Evolutionary conservation across 2,329 filamentous ascomycete species (phyloP).

Genomic region (Penicillium expansum): DNA sequence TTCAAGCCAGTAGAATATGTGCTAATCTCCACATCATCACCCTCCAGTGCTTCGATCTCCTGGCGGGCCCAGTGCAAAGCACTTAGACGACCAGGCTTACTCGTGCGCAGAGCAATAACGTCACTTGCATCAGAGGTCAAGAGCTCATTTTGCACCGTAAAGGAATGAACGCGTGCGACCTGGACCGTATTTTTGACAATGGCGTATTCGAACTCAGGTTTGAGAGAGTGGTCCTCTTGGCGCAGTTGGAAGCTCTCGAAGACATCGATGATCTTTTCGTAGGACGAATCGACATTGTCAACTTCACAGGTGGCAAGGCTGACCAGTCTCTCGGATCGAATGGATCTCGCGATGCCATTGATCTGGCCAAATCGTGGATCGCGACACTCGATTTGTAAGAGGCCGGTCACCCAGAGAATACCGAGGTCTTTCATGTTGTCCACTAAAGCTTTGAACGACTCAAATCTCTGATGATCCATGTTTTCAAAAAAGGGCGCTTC

Average conservation of each 20-base stretch:
- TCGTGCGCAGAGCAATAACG: conserved; percentile 13
- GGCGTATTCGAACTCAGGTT: conserved; percentile 22
- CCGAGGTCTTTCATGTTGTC: conserved; percentile 1
- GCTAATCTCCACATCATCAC: conserved; percentile 25
- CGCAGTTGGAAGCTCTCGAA: conserved; percentile 12
- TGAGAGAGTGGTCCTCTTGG: conserved; percentile 3
- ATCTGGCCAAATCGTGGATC: conserved; percentile 31
- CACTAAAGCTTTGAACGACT: conserved; percentile 5
- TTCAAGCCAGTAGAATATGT: conserved; percentile 25
- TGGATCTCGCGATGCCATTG: conserved; percentile 28
- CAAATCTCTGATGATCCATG: conserved; percentile 3
- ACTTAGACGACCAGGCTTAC: conserved; percentile 20
- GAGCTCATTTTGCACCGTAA: neutral
- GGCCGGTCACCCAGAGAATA: conserved; percentile 32
- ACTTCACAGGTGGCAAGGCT: conserved; percentile 29
- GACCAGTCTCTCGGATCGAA: conserved; percentile 28
- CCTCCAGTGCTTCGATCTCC: neutral
- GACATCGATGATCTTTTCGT: conserved; percentile 12
- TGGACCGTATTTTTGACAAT: conserved; percentile 11
- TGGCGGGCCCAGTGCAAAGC: conserved; percentile 22
- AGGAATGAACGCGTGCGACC: conserved; percentile 13
- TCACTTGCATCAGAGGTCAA: neutral
- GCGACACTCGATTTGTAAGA: conserved; percentile 21
- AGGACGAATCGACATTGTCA: conserved; percentile 6
- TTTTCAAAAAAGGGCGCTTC: conserved; percentile 11